phyloP scores from a whole-genome alignment of 1,284 basidiomycete species.

The Heterobasidion occidentale region DNA sequence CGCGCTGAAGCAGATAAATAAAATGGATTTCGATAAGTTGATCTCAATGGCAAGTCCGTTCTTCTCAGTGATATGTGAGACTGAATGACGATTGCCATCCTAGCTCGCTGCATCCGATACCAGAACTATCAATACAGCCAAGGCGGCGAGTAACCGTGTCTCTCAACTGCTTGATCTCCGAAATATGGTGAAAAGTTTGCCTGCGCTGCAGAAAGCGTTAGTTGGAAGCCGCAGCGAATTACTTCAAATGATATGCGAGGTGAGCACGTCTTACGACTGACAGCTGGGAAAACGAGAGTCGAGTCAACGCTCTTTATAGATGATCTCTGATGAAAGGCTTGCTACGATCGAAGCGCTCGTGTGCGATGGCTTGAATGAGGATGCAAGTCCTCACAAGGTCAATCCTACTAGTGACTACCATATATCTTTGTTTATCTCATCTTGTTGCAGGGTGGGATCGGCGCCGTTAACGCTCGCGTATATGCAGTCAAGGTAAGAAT shows the following conservation, averaged over 20 bases:
- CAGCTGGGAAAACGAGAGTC: not conserved
- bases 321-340: conserved; percentile 67
- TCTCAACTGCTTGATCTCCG: conserved; percentile 72
- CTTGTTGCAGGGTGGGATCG: conserved; percentile 50
- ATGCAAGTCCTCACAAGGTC: conserved; percentile 53
- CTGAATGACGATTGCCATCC: no score
- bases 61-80: not conserved
- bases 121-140: conserved; percentile 41
- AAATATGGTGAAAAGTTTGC: conserved; percentile 59
- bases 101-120: conserved; percentile 62
- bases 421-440: not conserved
- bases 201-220: conserved; percentile 54
- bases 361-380: conserved; percentile 63
- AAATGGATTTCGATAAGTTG: conserved; percentile 85
- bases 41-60: conserved; percentile 51
- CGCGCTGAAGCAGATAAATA: conserved; percentile 63
- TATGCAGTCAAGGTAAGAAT: conserved; percentile 70
- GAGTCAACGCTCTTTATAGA: conserved; percentile 28
- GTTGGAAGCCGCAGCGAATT: conserved; percentile 50
- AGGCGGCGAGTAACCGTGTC: conserved; percentile 62
- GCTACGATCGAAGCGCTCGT: conserved; percentile 55
- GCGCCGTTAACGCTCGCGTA: conserved; percentile 64
- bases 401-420: conserved; percentile 4
- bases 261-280: conserved; percentile 18
- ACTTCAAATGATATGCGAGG: conserved; percentile 54